Percentiles rank a stretch among this genome's conserved stretches.
Evolutionary conservation across 805 yeast species (phyloP).

Genomic region (Ogataea nakhonphanomensis): DNA sequence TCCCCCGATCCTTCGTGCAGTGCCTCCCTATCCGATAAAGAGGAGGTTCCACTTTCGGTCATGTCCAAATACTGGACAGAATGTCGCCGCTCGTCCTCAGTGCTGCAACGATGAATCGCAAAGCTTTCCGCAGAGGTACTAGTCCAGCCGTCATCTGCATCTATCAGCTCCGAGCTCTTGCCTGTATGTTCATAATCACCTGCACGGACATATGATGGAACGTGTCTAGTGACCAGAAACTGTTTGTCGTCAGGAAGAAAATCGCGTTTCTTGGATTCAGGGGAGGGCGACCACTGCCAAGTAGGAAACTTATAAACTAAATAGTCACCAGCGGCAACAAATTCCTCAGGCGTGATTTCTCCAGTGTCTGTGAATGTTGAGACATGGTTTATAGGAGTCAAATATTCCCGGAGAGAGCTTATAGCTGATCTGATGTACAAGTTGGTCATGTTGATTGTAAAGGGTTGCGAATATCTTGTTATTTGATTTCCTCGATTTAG

Average conservation of each 20-base stretch:
- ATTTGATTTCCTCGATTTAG: too few relatives aligned
- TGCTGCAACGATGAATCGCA: slow-evolving; percentile 19
- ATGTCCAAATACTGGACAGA: slow-evolving; percentile 22
- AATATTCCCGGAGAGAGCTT: slow-evolving; percentile 83
- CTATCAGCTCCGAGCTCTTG: slow-evolving; percentile 9
- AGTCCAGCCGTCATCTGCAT: slow-evolving; percentile 58
- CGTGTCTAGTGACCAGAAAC: slow-evolving; percentile 81
- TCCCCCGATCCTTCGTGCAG: slow-evolving; percentile 16
- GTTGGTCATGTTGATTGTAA: slow-evolving; percentile 22
- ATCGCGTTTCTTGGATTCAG: slow-evolving; percentile 50
- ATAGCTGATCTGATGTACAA: slow-evolving; percentile 62
- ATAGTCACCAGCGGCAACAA: slow-evolving; percentile 92
- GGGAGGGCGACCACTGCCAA: slow-evolving; percentile 84
- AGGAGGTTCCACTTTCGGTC: slow-evolving; percentile 22
- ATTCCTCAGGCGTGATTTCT: slow-evolving; percentile 93
- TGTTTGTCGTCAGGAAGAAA: slow-evolving; percentile 88
- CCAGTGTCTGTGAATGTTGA: slow-evolving; percentile 87
- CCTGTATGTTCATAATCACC: slow-evolving; percentile 45
- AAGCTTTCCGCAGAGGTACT: slow-evolving; percentile 29
- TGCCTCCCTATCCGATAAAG: slow-evolving; percentile 7
- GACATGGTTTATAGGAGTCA: slow-evolving; percentile 85
- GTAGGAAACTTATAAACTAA: slow-evolving; percentile 90
- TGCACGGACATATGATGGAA: slow-evolving; percentile 80
- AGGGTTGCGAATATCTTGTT: too few relatives aligned
- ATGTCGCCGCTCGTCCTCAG: slow-evolving; percentile 27